Evolutionary conservation across 768 basidiomycete genomes (phyloP).

Genomic region (Hypsizygus marmoreus): DNA sequence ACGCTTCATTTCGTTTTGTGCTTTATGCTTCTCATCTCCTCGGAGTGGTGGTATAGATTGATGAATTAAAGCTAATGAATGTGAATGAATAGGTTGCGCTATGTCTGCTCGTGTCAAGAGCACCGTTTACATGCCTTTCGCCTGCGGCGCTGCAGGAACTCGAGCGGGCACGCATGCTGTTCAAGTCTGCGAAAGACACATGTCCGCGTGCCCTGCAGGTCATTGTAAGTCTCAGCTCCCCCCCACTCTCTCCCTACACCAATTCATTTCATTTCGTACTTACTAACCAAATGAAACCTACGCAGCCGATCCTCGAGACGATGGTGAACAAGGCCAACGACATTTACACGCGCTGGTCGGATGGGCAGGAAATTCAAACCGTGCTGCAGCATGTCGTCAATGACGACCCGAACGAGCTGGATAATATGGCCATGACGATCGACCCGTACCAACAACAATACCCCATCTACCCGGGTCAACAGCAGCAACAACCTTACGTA

Average conservation of each 20-base stretch:
- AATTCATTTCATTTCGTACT: slow-evolving; percentile 5
- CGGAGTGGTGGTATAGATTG: neutral
- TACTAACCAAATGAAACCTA: slow-evolving; percentile 2
- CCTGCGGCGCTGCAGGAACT: slow-evolving; percentile 66
- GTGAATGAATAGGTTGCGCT: slow-evolving; percentile 43
- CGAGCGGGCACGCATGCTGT: slow-evolving; percentile 46
- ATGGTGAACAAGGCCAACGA: slow-evolving; percentile 55
- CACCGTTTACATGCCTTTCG: slow-evolving; percentile 66
- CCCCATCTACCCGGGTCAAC: slow-evolving; percentile 14
- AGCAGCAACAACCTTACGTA: slow-evolving; percentile 18
- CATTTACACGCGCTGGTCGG: slow-evolving; percentile 49
- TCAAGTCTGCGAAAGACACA: slow-evolving; percentile 44
- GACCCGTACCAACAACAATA: slow-evolving; percentile 8
- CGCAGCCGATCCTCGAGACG: slow-evolving; percentile 47
- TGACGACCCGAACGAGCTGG: slow-evolving; percentile 20
- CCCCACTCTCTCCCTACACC: neutral
- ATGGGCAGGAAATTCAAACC: slow-evolving; percentile 45
- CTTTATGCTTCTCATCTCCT: neutral
- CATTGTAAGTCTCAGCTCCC: slow-evolving; percentile 33
- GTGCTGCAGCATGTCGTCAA: slow-evolving; percentile 34
- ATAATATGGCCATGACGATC: slow-evolving; percentile 6
- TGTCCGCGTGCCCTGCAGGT: slow-evolving; percentile 50
- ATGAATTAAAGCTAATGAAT: neutral
- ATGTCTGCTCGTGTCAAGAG: slow-evolving; percentile 58
- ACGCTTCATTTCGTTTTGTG: neutral